These are phyloP conservation scores for Ceratocystis huliohia DNA, from an alignment of 2,329 filamentous ascomycete species.

Conservation along the genomic window DNA sequence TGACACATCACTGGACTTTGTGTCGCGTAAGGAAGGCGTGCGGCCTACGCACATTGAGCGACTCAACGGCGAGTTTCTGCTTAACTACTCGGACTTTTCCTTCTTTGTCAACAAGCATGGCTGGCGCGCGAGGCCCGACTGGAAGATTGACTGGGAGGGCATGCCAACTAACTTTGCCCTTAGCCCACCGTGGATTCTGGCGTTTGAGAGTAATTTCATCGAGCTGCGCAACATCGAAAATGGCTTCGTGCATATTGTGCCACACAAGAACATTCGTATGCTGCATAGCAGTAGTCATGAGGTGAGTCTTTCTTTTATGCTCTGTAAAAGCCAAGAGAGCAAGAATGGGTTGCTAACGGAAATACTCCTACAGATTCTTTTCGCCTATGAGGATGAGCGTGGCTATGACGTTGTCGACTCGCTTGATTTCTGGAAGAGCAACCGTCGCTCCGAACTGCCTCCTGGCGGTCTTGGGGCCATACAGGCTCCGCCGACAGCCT, in stretches of 20 bases:
- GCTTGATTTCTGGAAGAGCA: conserved; percentile 87
- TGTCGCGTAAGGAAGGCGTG: conserved; percentile 82
- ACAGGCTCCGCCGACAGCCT: conserved; percentile 2
- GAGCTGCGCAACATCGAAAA: conserved; percentile 93
- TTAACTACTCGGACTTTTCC: conserved; percentile 97
- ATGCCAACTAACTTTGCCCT: conserved; percentile 84
- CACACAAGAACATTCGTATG: conserved; percentile 94
- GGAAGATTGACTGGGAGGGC: conserved; percentile 96
- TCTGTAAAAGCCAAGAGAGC: no score
- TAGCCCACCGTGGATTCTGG: conserved; percentile 91
- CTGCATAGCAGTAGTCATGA: conserved; percentile 93
- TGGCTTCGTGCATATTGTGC: conserved; percentile 88
- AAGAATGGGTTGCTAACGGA: background rate
- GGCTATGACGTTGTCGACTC: conserved; percentile 90
- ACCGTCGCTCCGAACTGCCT: conserved; percentile 36
- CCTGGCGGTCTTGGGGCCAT: conserved; percentile 13
- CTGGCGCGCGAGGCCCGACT: conserved; percentile 90
- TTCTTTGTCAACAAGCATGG: conserved; percentile 99
- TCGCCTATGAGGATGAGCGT: conserved; percentile 90
- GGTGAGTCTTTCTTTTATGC: conserved; percentile 36
- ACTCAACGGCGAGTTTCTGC: conserved; percentile 88
- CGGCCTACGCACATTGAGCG: conserved; percentile 95
- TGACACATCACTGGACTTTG: conserved; percentile 94
- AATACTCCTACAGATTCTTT: conserved; percentile 58
- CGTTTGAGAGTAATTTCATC: conserved; percentile 95